Percentiles rank a stretch among this genome's conserved stretches.
phyloP scores from a whole-genome alignment of 192 early-diverging fungal species.

The Mortierella hygrophila region DNA sequence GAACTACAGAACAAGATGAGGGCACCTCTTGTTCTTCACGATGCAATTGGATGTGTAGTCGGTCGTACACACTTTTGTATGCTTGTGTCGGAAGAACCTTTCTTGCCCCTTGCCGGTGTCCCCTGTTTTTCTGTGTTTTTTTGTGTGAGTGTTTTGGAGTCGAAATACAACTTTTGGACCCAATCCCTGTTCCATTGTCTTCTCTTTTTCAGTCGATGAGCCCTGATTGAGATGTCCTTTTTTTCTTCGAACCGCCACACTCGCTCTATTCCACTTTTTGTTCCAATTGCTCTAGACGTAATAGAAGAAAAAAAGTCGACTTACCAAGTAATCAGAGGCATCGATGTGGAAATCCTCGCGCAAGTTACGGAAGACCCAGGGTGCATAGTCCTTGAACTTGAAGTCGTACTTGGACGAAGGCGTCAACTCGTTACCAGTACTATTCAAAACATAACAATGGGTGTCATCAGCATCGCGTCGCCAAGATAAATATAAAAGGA shows the following conservation, averaged over 20 bases:
- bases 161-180: neutral
- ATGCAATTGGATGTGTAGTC: neutral
- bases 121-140: neutral
- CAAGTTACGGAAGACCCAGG: slow-evolving; percentile 95
- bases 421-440: slow-evolving; percentile 94
- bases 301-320: slow-evolving; percentile 5
- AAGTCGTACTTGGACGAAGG: slow-evolving; percentile 96
- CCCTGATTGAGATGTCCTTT: neutral
- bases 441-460: slow-evolving; percentile 27
- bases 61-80: neutral
- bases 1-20: neutral
- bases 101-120: neutral
- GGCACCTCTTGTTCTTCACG: neutral
- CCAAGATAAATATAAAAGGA: neutral
- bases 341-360: slow-evolving; percentile 91
- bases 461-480: neutral
- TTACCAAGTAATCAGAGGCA: slow-evolving; percentile 92
- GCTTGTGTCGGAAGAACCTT: neutral
- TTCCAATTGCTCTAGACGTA: neutral
- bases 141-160: neutral
- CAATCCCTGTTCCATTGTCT: neutral
- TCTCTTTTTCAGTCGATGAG: neutral
- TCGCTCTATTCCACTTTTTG: neutral
- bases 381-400: slow-evolving; percentile 99
- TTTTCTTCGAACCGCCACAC: neutral